Evolutionary conservation across 495 filamentous ascomycete species (phyloP), one percentile per base, ranked within the genome.

Genomic region (Aspergillus diversus): DNA sequence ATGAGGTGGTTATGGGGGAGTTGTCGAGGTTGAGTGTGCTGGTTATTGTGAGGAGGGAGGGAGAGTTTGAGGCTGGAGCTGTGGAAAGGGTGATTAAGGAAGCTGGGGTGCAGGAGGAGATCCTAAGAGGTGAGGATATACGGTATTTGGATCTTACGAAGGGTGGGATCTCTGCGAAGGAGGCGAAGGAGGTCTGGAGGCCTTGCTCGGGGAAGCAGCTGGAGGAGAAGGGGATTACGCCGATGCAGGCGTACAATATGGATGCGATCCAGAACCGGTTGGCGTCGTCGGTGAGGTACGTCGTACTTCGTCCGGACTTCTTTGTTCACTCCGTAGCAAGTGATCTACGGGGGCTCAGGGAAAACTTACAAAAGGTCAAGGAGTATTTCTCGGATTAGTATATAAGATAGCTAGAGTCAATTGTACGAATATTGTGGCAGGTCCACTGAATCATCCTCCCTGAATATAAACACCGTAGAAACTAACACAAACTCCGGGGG

Each of bases 271-370:
- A 46, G 15, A 31, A 59, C 16, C 15, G 37, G 12, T 33, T 59
- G 15, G 34, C 34, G 15, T 59, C 37, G 16, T 59, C 56, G 3
- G 35, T 17, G 12, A 59, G 13, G 31, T 59, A 48, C 56, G 56
- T 59, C 9, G 12, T 59, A 5, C 56, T 59, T 15, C 56, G 56
- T 27, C 56, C 56, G 17, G 56, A 59, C 32, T 59, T 59, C 37
- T 59, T 59, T n/a, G 42, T 59, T 47, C 56, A 59, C 32, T 59
- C 56, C 5, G 46, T 59, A 17, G 56, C 56, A n/a, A 17, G 56
- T 21, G 56, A 59, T 47, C 13, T 59, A n/a, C 33, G 21, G 5
- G 31, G 39, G 16, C 13, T 59, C 5, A 17, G 34, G 39, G 12
- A 27, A 35, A 59, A 43, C 7, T 43, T 43, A 7, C 12, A 5